A percentile compares a stretch with the other conserved stretches of the same genome.
Evolutionary conservation across 345 rosid genomes (phyloP).

Genomic region (Raphanus raphanistrum): DNA sequence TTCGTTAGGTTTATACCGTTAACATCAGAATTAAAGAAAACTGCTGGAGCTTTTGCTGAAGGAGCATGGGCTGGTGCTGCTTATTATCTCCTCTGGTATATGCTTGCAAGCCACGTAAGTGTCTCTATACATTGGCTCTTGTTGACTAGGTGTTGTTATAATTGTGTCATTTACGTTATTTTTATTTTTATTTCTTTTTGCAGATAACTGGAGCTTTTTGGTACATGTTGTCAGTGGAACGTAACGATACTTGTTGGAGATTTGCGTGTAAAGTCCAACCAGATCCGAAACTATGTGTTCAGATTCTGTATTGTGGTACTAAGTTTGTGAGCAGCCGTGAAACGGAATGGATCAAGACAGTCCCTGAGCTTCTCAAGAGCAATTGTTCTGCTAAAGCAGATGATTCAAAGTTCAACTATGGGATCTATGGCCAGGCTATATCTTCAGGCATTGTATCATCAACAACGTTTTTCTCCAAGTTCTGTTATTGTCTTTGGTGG

Average conservation of each 20-base stretch:
- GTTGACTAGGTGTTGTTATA: background rate
- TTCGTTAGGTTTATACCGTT: slow-evolving; percentile 69
- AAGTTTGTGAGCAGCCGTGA: slow-evolving; percentile 43
- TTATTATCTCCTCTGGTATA: slow-evolving; percentile 84
- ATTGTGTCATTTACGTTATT: background rate
- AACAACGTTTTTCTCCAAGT: slow-evolving; percentile 53
- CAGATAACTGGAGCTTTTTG: slow-evolving; percentile 86
- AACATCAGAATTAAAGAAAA: slow-evolving; percentile 78
- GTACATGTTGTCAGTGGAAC: slow-evolving; percentile 80
- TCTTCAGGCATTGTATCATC: slow-evolving; percentile 57
- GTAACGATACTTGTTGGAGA: slow-evolving; percentile 73
- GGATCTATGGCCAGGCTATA: slow-evolving; percentile 74
- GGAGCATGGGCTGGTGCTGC: slow-evolving; percentile 86
- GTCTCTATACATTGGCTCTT: background rate
- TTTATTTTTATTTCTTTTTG: no score
- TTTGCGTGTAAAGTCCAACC: slow-evolving; percentile 48
- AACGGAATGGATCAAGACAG: slow-evolving; percentile 53
- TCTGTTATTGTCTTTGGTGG: slow-evolving; percentile 90
- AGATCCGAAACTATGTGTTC: slow-evolving; percentile 43
- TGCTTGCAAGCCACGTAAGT: slow-evolving; percentile 89
- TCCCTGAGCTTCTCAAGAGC: slow-evolving; percentile 41
- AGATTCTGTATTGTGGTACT: slow-evolving; percentile 72
- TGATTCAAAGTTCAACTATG: slow-evolving; percentile 52
- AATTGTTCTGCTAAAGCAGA: slow-evolving; percentile 45
- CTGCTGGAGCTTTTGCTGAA: slow-evolving; percentile 82